Percentiles rank a stretch among this genome's conserved stretches.
Conservation (phyloP, 805 yeast species). For the Ogataea nonfermentans region DNA sequence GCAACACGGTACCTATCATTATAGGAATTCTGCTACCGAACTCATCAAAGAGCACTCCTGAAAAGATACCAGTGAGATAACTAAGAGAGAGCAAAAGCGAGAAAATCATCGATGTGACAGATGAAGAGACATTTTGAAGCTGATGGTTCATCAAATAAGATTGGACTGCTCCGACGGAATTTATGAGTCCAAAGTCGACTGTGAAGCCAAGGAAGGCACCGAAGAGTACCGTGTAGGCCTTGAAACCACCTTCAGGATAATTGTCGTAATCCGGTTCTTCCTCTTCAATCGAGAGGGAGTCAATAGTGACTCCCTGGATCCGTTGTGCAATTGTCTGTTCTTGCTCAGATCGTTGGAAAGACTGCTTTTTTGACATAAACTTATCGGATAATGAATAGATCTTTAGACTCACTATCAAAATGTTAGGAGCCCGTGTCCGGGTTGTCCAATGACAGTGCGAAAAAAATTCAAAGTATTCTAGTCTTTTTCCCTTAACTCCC, state of each 20-base stretch:
- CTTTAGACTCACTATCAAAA: no score
- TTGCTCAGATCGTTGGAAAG: no score
- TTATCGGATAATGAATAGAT: no score
- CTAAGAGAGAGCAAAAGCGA: slow-evolving; percentile 52
- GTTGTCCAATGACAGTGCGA: slow-evolving; percentile 19
- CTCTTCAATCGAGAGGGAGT: no score
- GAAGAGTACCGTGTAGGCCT: slow-evolving; percentile 54
- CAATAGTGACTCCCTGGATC: no score
- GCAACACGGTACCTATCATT: slow-evolving; percentile 39
- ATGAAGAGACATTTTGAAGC: slow-evolving; percentile 41
- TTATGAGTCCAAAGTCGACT: slow-evolving; percentile 54
- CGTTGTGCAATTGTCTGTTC: no score
- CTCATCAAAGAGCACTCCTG: slow-evolving; percentile 58
- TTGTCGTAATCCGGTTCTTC: slow-evolving; percentile 14
- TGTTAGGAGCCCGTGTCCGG: slow-evolving; percentile 14
- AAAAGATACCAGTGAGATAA: slow-evolving; percentile 47
- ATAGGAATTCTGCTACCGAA: slow-evolving; percentile 48
- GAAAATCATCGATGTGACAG: slow-evolving; percentile 63
- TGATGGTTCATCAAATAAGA: slow-evolving; percentile 58
- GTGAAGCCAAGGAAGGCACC: slow-evolving; percentile 59
- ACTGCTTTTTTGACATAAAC: no score
- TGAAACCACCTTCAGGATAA: slow-evolving; percentile 59
- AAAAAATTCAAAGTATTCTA: slow-evolving; percentile 9
- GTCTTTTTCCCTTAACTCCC: slow-evolving; percentile 11
- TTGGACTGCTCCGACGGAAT: slow-evolving; percentile 62